Conservation (phyloP, 129 eudicot species). For the Lactuca sativa region DNA sequence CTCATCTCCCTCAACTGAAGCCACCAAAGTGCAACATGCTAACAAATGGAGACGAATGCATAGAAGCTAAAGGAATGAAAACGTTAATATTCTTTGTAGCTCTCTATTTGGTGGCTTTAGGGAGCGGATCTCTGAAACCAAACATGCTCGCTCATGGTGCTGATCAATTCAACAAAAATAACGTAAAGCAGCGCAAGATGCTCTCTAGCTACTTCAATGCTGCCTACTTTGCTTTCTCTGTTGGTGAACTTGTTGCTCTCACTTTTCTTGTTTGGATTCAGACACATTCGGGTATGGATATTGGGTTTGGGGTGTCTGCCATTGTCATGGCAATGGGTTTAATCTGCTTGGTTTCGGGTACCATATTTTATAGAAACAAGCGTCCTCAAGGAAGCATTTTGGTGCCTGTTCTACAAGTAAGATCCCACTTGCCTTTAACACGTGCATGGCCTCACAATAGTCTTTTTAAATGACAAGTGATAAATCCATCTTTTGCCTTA, state of each 20-base stretch:
- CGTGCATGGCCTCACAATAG: background rate
- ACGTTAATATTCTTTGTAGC: constrained; percentile 71
- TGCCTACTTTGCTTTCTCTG: constrained; percentile 91
- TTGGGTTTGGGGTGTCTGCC: constrained; percentile 95
- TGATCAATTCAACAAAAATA: constrained; percentile 66
- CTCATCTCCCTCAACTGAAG: constrained; percentile 78
- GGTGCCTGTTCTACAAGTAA: constrained; percentile 78
- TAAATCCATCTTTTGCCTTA: too few relatives aligned
- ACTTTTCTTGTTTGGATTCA: constrained; percentile 88
- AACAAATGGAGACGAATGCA: constrained; percentile 46
- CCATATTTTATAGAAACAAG: constrained; percentile 67
- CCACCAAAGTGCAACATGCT: constrained; percentile 82
- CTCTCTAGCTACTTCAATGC: constrained; percentile 91
- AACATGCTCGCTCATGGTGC: constrained; percentile 95
- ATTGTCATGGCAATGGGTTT: constrained; percentile 87
- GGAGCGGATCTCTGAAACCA: constrained; percentile 89
- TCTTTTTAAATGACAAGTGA: too few relatives aligned
- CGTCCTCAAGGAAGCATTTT: constrained; percentile 83
- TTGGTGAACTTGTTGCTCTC: constrained; percentile 87
- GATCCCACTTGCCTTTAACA: background rate
- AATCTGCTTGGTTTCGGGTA: constrained; percentile 70
- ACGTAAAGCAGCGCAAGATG: constrained; percentile 64
- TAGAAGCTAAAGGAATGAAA: constrained; percentile 65
- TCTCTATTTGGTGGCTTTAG: constrained; percentile 81
- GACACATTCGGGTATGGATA: constrained; percentile 95